Conservation (phyloP, 768 basidiomycete genomes). For the Mycena kentingensis region DNA sequence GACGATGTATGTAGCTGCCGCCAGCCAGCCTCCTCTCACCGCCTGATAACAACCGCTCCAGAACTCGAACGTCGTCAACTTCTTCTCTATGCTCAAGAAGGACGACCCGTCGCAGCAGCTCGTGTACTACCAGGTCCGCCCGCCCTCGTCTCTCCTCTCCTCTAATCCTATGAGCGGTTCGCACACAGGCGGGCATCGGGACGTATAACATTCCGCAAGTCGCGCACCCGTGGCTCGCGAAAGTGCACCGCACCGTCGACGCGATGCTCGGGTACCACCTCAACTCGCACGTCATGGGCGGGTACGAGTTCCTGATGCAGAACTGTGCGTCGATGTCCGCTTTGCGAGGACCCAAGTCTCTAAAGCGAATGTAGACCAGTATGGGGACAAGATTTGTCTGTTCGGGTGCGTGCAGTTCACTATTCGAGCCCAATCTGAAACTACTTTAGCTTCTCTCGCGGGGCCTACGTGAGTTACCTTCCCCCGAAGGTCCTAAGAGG, state of each 20-base stretch:
- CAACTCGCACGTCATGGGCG: slow-evolving; percentile 52
- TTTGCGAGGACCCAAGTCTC: not conserved
- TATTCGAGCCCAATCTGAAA: too few relatives aligned
- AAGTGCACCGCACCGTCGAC: slow-evolving; percentile 47
- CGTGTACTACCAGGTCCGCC: slow-evolving; percentile 54
- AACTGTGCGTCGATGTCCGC: slow-evolving; percentile 41
- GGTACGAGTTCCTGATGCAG: slow-evolving; percentile 63
- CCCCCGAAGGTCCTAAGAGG: not conserved
- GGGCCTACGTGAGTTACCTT: slow-evolving; percentile 19
- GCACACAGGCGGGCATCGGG: too few relatives aligned
- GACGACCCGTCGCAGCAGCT: slow-evolving; percentile 50
- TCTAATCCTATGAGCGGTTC: too few relatives aligned
- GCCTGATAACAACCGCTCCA: slow-evolving; percentile 22
- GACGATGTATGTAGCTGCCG: slow-evolving; percentile 37
- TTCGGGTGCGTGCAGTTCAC: too few relatives aligned
- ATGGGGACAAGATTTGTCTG: too few relatives aligned
- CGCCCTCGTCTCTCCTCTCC: not conserved
- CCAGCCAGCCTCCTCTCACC: too few relatives aligned
- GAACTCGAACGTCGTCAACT: slow-evolving; percentile 54
- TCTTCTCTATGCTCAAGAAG: slow-evolving; percentile 55
- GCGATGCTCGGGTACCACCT: too few relatives aligned
- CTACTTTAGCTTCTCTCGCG: slow-evolving; percentile 17
- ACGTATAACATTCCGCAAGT: too few relatives aligned
- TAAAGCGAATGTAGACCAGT: too few relatives aligned
- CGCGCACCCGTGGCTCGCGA: too few relatives aligned